Evolutionary conservation across 176 grass and related monocot species (phyloP), one percentile per base, ranked within the genome.

Genomic region (Guadua angustifolia): DNA sequence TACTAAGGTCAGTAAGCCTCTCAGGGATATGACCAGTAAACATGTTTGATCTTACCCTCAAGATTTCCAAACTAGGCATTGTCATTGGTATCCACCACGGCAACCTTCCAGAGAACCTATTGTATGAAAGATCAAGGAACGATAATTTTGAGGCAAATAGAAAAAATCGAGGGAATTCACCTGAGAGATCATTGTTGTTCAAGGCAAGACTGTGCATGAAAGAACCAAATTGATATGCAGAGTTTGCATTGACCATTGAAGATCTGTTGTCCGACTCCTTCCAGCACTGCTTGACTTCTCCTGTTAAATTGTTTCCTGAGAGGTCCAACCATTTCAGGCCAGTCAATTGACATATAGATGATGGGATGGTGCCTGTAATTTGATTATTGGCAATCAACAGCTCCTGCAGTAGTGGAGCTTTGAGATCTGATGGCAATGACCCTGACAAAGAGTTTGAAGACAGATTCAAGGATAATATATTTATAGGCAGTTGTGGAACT

Each of bases 31-130:
- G 33, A 2, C 88, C 88, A 42, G 6, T 33, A 58, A 90, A 86
- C 32, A 77, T 86, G 36, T 90, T 90, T 0, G 72, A 90, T 35
- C 72, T 32, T 35, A 90, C 49, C 7, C 24, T 59, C 9, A 86
- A 33, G 9, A 83, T 13, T 13, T 55, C 2, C 6, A 75, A 13
- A 0, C 11, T 1, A 14, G 9, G 29, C 32, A 52, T 17, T 51
- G 4, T 6, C 12, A 76, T 33, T 24, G 77, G n/a, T 32, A 90
- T 65, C 88, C 88, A 86, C 5, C 7, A 2, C 18, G 88, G 84
- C 12, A 86, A 57, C 4, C 1, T 47, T 65, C 84, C 73, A 18
- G 21, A 77, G n/a, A 90, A 83, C 0, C 61, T 82, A 14, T 87
- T 91, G 12, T 74, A 5, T 1, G 66, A 66, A 12, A 91, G 66